A percentile compares a stretch with the other conserved stretches of the same genome.
These are phyloP conservation scores for Rhizopogon vinicolor DNA, from an alignment of 768 basidiomycete genomes.

Conservation along the genomic window DNA sequence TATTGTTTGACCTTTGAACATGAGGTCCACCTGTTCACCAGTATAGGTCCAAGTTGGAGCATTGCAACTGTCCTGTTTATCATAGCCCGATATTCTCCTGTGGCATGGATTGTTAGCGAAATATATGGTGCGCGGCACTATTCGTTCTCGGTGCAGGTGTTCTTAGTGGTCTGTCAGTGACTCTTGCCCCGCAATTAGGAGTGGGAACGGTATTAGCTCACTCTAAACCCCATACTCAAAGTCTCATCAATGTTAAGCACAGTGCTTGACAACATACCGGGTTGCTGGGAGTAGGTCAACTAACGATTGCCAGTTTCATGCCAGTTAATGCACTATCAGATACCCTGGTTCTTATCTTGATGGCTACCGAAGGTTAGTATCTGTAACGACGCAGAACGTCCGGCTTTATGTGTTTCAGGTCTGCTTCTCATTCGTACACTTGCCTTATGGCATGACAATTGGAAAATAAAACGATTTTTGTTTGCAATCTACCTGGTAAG, in stretches of 20 bases:
- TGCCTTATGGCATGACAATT: background rate
- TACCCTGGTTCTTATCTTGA: conserved; percentile 1
- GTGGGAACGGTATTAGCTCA: background rate
- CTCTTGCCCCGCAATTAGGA: background rate
- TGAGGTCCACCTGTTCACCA: conserved; percentile 2
- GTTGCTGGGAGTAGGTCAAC: conserved; percentile 1
- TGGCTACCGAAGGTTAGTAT: background rate
- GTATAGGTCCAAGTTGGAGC: background rate
- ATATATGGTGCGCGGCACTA: conserved; percentile 2
- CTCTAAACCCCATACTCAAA: background rate
- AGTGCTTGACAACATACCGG: conserved; percentile 4
- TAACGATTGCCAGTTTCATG: background rate
- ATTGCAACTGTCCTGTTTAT: conserved; percentile 3
- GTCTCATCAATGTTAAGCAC: too few species aligned
- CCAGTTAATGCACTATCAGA: background rate
- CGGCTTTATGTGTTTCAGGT: background rate
- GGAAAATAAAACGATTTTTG: background rate
- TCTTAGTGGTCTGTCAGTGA: background rate
- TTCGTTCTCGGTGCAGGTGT: background rate
- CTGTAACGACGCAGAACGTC: too few species aligned
- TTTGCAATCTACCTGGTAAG: background rate
- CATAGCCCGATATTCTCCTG: conserved; percentile 3
- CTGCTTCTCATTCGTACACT: conserved; percentile 6
- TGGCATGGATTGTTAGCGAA: background rate
- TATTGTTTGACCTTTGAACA: conserved; percentile 3